Evolutionary conservation across 2,329 filamentous ascomycete species (phyloP).

Genomic region (Fusarium solani-melongenae): DNA sequence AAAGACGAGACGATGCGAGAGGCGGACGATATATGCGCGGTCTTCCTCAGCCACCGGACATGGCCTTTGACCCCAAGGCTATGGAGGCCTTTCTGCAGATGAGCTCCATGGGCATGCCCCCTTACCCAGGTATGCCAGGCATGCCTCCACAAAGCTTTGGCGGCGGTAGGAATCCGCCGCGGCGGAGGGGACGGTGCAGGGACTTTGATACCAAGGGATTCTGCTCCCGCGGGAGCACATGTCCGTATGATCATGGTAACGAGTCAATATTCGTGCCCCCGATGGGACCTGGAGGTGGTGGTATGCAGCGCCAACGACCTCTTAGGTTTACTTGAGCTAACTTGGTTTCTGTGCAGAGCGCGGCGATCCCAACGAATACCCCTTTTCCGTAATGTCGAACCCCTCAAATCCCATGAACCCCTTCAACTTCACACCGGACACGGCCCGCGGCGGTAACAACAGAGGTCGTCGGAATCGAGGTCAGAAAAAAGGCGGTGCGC

Average conservation of each 20-base stretch:
- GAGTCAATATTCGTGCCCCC: slow-evolving; percentile 57
- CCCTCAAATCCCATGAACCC: slow-evolving; percentile 28
- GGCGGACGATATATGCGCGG: slow-evolving; percentile 32
- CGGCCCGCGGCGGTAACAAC: slow-evolving; percentile 38
- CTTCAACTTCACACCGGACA: slow-evolving; percentile 39
- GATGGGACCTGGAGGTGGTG: slow-evolving; percentile 16
- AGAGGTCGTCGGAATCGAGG: slow-evolving; percentile 50
- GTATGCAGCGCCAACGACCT: slow-evolving; percentile 38
- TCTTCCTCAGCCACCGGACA: slow-evolving; percentile 32
- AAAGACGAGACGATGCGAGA: slow-evolving; percentile 41
- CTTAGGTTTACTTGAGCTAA: slow-evolving; percentile 17
- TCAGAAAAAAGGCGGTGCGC: slow-evolving; percentile 49
- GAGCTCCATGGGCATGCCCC: slow-evolving; percentile 64
- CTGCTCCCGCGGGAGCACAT: slow-evolving; percentile 74
- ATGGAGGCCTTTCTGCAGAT: slow-evolving; percentile 72
- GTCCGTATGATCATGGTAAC: slow-evolving; percentile 75
- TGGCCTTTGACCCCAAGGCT: slow-evolving; percentile 68
- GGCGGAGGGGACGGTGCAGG: slow-evolving; percentile 66
- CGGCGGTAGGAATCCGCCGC: slow-evolving; percentile 42
- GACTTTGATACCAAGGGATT: slow-evolving; percentile 80
- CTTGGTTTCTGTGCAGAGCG: slow-evolving; percentile 42
- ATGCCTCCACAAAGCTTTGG: slow-evolving; percentile 46
- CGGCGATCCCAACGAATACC: slow-evolving; percentile 47
- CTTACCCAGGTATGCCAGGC: slow-evolving; percentile 52
- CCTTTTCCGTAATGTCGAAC: slow-evolving; percentile 36